Percentiles rank a stretch among this genome's conserved stretches.
These are phyloP conservation scores for Selaginella moellendorffii DNA, from an alignment of 75 land plant genomes.

Conservation along the genomic window DNA sequence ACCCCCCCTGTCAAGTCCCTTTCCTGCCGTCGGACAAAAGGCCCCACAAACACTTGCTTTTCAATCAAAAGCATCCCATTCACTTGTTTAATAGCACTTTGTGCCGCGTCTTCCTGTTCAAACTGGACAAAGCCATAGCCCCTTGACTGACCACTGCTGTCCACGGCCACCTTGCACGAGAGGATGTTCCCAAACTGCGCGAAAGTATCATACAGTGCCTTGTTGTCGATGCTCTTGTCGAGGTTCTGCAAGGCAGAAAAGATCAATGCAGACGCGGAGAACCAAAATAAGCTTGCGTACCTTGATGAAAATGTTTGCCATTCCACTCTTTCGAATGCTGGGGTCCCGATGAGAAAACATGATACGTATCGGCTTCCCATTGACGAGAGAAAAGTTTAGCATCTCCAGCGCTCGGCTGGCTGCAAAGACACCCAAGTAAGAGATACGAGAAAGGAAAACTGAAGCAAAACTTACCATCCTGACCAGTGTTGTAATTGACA, in stretches of 20 bases:
- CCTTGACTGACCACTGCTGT: conserved; percentile 38
- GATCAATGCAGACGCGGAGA: background rate
- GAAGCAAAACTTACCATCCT: conserved; percentile 30
- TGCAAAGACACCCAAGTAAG: background rate
- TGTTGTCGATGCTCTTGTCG: conserved; percentile 40
- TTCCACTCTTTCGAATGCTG: conserved; percentile 16
- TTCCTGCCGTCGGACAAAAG: conserved; percentile 39
- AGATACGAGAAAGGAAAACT: too few relatives aligned
- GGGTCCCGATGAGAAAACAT: conserved; percentile 30
- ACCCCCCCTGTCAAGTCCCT: conserved; percentile 9
- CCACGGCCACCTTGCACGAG: conserved; percentile 62
- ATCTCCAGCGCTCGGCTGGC: conserved; percentile 20
- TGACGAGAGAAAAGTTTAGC: conserved; percentile 28
- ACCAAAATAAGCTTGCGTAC: background rate
- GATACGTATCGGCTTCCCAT: conserved; percentile 53
- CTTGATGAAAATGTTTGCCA: conserved; percentile 16
- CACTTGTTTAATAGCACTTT: conserved; percentile 40
- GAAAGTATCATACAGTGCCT: conserved; percentile 49
- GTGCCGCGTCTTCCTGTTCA: conserved; percentile 52
- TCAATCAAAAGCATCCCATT: conserved; percentile 64
- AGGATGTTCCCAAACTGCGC: conserved; percentile 44
- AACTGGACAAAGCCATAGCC: conserved; percentile 81
- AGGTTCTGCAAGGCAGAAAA: conserved; percentile 29
- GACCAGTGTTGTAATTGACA: conserved; percentile 29
- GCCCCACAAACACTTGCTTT: conserved; percentile 52